Evolutionary conservation across 2,329 filamentous ascomycete species (phyloP).

Genomic region (Cordyceps fumosorosea): DNA sequence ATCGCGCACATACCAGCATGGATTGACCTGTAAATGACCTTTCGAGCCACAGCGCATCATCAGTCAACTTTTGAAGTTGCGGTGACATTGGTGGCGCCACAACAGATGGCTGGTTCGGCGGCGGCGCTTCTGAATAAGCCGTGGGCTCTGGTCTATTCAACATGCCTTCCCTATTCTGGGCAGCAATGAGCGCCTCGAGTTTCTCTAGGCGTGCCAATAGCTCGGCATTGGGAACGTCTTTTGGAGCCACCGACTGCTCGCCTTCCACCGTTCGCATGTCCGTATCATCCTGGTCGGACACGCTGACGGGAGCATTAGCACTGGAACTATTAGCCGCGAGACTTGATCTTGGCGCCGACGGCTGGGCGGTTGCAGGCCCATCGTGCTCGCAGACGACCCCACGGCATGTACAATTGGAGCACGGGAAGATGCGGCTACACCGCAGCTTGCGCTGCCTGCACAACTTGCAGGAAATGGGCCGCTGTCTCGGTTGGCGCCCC

Average conservation of each 20-base stretch:
- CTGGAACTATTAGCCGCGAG: not conserved
- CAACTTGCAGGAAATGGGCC: slow-evolving; percentile 29
- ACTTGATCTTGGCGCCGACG: slow-evolving; percentile 5
- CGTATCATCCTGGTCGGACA: not conserved
- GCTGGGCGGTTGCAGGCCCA: not conserved
- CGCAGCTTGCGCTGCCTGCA: slow-evolving; percentile 30
- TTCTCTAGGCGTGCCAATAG: slow-evolving; percentile 22
- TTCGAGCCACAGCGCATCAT: slow-evolving; percentile 29
- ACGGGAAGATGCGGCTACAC: slow-evolving; percentile 31
- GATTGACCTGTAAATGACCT: slow-evolving; percentile 25
- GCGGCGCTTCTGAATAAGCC: not conserved
- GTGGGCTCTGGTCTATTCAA: slow-evolving; percentile 6
- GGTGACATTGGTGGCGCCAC: slow-evolving; percentile 20
- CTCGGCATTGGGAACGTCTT: slow-evolving; percentile 17
- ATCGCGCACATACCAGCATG: slow-evolving; percentile 21
- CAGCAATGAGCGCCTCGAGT: slow-evolving; percentile 21
- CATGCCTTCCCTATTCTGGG: slow-evolving; percentile 14
- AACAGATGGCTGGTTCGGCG: slow-evolving; percentile 10
- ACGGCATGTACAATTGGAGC: slow-evolving; percentile 30
- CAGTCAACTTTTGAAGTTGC: slow-evolving; percentile 26
- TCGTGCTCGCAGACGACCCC: slow-evolving; percentile 24
- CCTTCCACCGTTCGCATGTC: not conserved
- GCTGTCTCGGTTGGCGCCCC: slow-evolving; percentile 27
- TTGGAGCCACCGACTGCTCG: slow-evolving; percentile 8
- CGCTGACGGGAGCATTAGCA: not conserved